Evolutionary conservation across 176 grass and related monocot genomes (phyloP).

Genomic region (Secale cereale): DNA sequence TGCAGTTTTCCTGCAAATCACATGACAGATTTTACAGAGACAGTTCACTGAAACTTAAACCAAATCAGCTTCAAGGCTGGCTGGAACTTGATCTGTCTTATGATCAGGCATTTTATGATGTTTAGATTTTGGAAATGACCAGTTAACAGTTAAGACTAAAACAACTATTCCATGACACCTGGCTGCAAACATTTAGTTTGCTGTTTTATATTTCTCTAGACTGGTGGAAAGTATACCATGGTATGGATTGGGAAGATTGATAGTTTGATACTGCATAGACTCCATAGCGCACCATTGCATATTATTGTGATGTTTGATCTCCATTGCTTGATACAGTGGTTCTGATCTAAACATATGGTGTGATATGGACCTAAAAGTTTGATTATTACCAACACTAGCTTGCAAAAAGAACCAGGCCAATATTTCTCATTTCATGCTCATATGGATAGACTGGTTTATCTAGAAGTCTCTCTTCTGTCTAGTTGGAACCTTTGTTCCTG

Average conservation of each 20-base stretch:
- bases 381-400: neutral
- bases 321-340: neutral
- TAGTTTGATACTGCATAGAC: neutral
- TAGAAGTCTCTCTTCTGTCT: neutral
- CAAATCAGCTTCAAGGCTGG: neutral
- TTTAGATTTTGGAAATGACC: neutral
- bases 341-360: neutral
- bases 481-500: neutral
- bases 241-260: neutral
- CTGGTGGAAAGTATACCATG: no score
- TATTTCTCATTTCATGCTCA: neutral
- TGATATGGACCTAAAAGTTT: neutral
- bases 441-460: neutral
- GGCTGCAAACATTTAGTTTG: neutral
- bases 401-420: neutral
- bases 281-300: neutral
- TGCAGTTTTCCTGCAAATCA: neutral
- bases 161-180: neutral
- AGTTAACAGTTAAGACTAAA: neutral
- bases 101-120: neutral
- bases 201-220: neutral
- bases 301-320: neutral
- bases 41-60: neutral
- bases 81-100: neutral
- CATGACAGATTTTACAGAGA: neutral